A percentile compares a stretch with the other conserved stretches of the same genome.
These are phyloP conservation scores for Taphrina betulina DNA, from an alignment of 1,139 yeast genomes.

Conservation along the genomic window DNA sequence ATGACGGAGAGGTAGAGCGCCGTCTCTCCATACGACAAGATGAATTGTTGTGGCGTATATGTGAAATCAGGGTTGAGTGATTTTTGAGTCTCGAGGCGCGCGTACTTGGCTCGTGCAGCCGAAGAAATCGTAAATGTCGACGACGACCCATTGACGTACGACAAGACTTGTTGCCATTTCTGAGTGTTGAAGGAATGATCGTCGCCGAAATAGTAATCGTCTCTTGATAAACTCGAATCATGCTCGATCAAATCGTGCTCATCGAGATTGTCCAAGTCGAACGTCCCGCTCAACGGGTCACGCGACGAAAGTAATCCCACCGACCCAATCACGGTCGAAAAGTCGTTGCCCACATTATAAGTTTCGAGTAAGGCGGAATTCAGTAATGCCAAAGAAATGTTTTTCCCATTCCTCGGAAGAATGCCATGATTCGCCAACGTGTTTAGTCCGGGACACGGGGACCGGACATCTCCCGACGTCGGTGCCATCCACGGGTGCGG, in stretches of 20 bases:
- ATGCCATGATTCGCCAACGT: conserved; percentile 27
- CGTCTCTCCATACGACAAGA: conserved; percentile 25
- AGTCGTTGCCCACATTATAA: conserved; percentile 23
- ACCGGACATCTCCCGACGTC: conserved; percentile 22
- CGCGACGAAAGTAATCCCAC: conserved; percentile 5
- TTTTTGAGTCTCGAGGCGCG: conserved; percentile 7
- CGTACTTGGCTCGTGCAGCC: conserved; percentile 18
- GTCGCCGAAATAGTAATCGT: conserved; percentile 17
- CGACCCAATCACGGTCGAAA: conserved; percentile 18
- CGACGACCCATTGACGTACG: conserved; percentile 7
- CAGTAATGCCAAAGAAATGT: conserved; percentile 10
- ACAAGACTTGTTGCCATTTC: conserved; percentile 18
- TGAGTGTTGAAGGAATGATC: conserved; percentile 20
- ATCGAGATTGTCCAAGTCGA: conserved; percentile 22
- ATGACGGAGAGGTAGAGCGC: conserved; percentile 22
- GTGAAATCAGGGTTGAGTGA: conserved; percentile 19
- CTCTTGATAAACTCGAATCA: conserved; percentile 13
- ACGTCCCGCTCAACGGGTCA: conserved; percentile 12
- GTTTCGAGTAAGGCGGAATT: conserved; percentile 14
- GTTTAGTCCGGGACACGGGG: conserved; percentile 29
- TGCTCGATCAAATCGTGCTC: conserved; percentile 25
- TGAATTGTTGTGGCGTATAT: conserved; percentile 20
- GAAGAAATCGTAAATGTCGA: conserved; percentile 4
- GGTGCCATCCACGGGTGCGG: conserved; percentile 30
- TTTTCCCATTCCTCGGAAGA: conserved; percentile 15